phyloP scores from a whole-genome alignment of 1,284 basidiomycete species.

The Cutaneotrichosporon cutaneum region DNA sequence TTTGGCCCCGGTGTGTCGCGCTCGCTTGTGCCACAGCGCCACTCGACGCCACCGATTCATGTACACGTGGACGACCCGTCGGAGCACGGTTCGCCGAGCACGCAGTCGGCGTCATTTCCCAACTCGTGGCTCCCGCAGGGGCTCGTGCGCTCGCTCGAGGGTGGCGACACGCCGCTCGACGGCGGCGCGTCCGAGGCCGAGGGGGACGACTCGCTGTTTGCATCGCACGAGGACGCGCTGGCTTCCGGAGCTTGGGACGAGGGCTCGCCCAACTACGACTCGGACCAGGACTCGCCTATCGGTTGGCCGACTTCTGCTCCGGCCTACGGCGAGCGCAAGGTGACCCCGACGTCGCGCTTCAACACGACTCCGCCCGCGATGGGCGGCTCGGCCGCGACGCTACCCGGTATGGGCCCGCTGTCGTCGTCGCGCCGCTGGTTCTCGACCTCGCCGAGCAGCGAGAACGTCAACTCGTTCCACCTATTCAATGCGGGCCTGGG shows the following conservation, averaged over 20 bases:
- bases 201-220: constrained; percentile 19
- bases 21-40: constrained; percentile 18
- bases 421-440: constrained; percentile 46
- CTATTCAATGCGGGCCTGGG: constrained; percentile 24
- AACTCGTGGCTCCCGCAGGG: constrained; percentile 51
- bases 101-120: constrained; percentile 51
- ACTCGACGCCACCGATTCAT: constrained; percentile 13
- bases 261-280: constrained; percentile 33
- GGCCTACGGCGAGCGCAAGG: constrained; percentile 1
- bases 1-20: constrained; percentile 47
- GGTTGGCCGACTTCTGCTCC: constrained; percentile 12
- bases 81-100: constrained; percentile 50
- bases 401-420: constrained; percentile 21
- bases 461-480: constrained; percentile 37
- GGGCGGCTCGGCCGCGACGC: constrained; percentile 14
- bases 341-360: constrained; percentile 13
- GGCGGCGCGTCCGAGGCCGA: constrained; percentile 22
- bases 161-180: constrained; percentile 47
- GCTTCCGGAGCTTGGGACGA: constrained; percentile 7
- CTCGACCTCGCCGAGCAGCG: constrained; percentile 35
- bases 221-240: constrained; percentile 13
- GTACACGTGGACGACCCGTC: constrained; percentile 4
- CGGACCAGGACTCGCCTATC: constrained; percentile 26
- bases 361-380: constrained; percentile 8
- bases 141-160: constrained; percentile 51